Evolutionary conservation across 2,329 filamentous ascomycete genomes (phyloP).

Genomic region (Ustilaginoidea virens): DNA sequence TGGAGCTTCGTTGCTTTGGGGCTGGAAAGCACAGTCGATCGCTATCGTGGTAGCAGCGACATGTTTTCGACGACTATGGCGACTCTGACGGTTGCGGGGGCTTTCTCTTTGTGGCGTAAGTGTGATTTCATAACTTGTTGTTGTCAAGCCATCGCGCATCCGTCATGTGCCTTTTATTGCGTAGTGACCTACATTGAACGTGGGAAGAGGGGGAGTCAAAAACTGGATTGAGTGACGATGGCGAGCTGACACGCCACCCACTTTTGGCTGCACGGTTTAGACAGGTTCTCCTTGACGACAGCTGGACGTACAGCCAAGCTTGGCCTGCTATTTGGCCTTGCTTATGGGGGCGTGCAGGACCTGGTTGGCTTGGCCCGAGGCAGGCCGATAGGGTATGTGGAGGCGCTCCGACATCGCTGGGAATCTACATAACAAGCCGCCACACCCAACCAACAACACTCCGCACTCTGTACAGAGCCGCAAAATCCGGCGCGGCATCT

Average conservation of each 20-base stretch:
- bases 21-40: constrained; percentile 63
- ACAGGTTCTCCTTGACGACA: constrained; percentile 64
- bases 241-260: too few species aligned
- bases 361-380: constrained; percentile 52
- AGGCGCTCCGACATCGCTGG: constrained; percentile 40
- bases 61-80: constrained; percentile 70
- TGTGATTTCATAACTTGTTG: constrained; percentile 9
- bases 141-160: too few species aligned
- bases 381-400: constrained; percentile 58
- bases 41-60: constrained; percentile 53
- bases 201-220: too few species aligned
- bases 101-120: constrained; percentile 77
- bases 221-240: too few species aligned
- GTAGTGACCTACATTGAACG: too few species aligned
- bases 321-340: constrained; percentile 63
- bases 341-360: constrained; percentile 73
- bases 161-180: constrained; percentile 10
- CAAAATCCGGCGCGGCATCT: too few species aligned
- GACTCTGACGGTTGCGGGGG: constrained; percentile 68
- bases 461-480: too few species aligned
- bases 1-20: constrained; percentile 66
- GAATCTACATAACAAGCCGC: too few species aligned
- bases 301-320: constrained; percentile 65
- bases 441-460: too few species aligned
- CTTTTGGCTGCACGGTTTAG: constrained; percentile 27